A percentile compares a stretch with the other conserved stretches of the same genome.
These are phyloP conservation scores for Mitragyna speciosa DNA, from an alignment of 257 asterid species.

Conservation along the genomic window DNA sequence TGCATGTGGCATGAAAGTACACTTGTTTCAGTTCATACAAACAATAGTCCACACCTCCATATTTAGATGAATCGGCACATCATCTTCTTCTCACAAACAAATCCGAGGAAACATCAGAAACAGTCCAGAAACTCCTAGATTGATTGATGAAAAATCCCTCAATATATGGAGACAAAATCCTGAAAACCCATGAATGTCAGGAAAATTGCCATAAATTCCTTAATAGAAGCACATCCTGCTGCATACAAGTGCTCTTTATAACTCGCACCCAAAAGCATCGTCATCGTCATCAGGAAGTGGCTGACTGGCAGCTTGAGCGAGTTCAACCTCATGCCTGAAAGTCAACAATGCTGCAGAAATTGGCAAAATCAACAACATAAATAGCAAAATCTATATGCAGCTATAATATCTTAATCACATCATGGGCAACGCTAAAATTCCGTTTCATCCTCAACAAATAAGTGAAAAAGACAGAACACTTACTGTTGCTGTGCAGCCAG, in stretches of 20 bases:
- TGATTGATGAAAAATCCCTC: slow-evolving; percentile 11
- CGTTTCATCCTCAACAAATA: background rate
- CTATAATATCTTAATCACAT: no score
- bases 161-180: slow-evolving; percentile 8
- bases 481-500: slow-evolving; percentile 57
- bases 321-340: slow-evolving; percentile 70
- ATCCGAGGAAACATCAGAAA: background rate
- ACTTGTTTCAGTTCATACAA: background rate
- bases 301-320: slow-evolving; percentile 52
- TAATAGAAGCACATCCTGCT: background rate
- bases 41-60: background rate
- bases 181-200: background rate
- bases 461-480: background rate
- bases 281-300: slow-evolving; percentile 91
- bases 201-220: background rate
- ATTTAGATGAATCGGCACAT: background rate
- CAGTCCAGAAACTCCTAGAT: background rate
- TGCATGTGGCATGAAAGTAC: background rate
- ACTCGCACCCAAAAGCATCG: slow-evolving; percentile 56
- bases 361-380: background rate
- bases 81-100: background rate
- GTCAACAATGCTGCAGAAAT: slow-evolving; percentile 15
- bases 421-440: background rate
- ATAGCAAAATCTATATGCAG: background rate
- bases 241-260: background rate